phyloP scores from a whole-genome alignment of 2,329 filamentous ascomycete species.

The Aspergillus udagawae region DNA sequence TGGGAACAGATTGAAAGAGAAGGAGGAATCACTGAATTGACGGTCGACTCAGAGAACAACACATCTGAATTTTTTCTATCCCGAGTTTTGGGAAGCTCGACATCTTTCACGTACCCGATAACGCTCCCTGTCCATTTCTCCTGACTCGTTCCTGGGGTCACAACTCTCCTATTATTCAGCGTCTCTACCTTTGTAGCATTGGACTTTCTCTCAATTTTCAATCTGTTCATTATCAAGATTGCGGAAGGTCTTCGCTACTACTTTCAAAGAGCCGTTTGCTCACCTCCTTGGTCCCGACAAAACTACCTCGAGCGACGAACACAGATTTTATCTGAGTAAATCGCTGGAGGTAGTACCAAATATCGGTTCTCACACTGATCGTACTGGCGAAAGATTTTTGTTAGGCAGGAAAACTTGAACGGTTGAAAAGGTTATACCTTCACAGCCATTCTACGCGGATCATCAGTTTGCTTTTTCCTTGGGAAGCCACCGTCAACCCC shows the following conservation, averaged over 20 bases:
- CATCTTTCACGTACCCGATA: constrained; percentile 17
- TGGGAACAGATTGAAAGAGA: neutral
- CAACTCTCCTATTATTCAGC: constrained; percentile 9
- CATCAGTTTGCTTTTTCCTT: neutral
- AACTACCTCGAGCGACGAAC: constrained; percentile 37
- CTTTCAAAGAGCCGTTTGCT: constrained; percentile 3
- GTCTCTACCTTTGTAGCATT: neutral
- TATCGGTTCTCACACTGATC: constrained; percentile 6
- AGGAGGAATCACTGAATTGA: constrained; percentile 1
- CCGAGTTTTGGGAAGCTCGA: constrained; percentile 15
- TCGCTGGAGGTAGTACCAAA: constrained; percentile 35
- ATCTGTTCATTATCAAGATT: neutral
- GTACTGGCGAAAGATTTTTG: neutral
- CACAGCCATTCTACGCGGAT: neutral
- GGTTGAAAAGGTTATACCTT: neutral
- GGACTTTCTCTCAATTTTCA: neutral
- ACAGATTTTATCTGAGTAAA: constrained; percentile 35
- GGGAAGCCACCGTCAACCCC: constrained; percentile 9
- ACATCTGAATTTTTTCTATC: constrained; percentile 20
- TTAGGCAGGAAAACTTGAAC: constrained; percentile 2
- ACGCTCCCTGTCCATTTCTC: constrained; percentile 9
- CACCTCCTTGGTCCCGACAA: constrained; percentile 22
- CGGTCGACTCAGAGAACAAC: constrained; percentile 3
- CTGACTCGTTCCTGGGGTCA: constrained; percentile 1
- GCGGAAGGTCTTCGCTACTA: neutral